phyloP scores from a whole-genome alignment of 2,329 filamentous ascomycete species.

The Daldinia eschscholtzii region DNA sequence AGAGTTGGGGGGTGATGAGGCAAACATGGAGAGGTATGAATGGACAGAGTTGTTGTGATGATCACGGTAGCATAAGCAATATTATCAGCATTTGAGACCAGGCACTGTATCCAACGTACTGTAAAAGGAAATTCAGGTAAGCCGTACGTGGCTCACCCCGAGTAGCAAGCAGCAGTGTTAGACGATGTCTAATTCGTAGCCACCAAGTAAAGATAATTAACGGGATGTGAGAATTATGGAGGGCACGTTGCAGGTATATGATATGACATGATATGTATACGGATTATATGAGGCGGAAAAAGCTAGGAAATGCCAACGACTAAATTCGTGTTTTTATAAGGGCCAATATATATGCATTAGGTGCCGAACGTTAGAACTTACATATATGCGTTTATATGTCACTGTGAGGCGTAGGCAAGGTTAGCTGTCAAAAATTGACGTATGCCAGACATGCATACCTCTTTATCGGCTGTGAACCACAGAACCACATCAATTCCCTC shows the following conservation, averaged over 20 bases:
- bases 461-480: constrained; percentile 1
- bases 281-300: neutral
- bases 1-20: constrained; percentile 26
- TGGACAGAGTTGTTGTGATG: constrained; percentile 17
- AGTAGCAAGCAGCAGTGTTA: constrained; percentile 5
- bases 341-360: neutral
- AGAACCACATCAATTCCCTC: neutral
- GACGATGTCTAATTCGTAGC: neutral
- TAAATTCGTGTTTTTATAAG: constrained; percentile 6
- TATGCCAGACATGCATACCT: constrained; percentile 1
- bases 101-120: constrained; percentile 15
- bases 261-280: constrained; percentile 6
- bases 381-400: constrained; percentile 1
- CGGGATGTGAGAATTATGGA: neutral
- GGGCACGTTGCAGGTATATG: neutral
- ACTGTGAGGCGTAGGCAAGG: neutral
- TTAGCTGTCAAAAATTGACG: constrained; percentile 1
- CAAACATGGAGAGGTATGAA: constrained; percentile 22
- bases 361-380: neutral
- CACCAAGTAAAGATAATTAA: neutral
- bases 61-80: constrained; percentile 21
- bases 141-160: constrained; percentile 12
- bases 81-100: constrained; percentile 11
- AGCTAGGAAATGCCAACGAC: neutral
- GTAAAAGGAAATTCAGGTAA: constrained; percentile 9